Conservation (phyloP, 2,329 filamentous ascomycete genomes). For the Neonectria faginata region DNA sequence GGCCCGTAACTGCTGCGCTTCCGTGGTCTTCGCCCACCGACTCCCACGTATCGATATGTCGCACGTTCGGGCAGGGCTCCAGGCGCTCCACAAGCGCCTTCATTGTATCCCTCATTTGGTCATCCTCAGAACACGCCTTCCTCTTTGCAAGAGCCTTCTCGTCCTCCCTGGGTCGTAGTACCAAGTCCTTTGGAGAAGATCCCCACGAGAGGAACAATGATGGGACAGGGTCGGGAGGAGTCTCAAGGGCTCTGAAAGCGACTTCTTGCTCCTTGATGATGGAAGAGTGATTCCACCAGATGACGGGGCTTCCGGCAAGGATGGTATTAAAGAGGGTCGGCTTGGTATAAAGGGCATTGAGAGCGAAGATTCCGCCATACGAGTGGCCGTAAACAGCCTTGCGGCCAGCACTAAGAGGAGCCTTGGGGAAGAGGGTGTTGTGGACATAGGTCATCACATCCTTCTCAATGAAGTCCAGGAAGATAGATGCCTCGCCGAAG, state of each 20-base stretch:
- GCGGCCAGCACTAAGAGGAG: conserved; percentile 49
- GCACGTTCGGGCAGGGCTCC: conserved; percentile 30
- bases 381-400: conserved; percentile 63
- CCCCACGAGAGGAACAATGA: conserved; percentile 52
- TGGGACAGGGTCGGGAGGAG: conserved; percentile 35
- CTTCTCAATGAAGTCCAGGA: conserved; percentile 57
- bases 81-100: conserved; percentile 36
- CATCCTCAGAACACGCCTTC: conserved; percentile 40
- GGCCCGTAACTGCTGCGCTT: conserved; percentile 36
- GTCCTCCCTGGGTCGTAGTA: conserved; percentile 44
- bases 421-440: conserved; percentile 40
- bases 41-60: conserved; percentile 39
- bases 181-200: conserved; percentile 47
- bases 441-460: conserved; percentile 52
- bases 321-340: conserved; percentile 57
- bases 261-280: conserved; percentile 50
- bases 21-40: conserved; percentile 46
- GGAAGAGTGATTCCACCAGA: conserved; percentile 60
- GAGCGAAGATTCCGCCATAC: conserved; percentile 60
- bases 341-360: conserved; percentile 57
- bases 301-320: conserved; percentile 59
- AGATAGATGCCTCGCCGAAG: conserved; percentile 58
- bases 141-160: conserved; percentile 47
- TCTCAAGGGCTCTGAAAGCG: conserved; percentile 38
- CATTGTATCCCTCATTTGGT: conserved; percentile 39